Conservation (phyloP, 2,329 filamentous ascomycete genomes). For the Paecilomyces fulvus region DNA sequence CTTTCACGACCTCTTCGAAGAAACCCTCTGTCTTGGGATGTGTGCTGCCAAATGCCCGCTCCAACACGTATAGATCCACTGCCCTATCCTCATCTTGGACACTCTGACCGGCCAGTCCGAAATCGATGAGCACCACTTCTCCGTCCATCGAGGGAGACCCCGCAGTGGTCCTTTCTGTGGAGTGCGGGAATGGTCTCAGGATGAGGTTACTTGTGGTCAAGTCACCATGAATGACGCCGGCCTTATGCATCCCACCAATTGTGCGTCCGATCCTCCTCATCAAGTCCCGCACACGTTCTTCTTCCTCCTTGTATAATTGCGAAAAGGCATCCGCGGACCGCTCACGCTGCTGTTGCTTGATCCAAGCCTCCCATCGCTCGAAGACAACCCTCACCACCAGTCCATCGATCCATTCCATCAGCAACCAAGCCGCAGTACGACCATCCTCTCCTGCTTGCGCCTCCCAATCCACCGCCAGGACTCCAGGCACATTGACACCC, state of each 20-base stretch:
- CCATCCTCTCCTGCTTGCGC: constrained; percentile 45
- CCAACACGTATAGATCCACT: constrained; percentile 91
- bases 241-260: constrained; percentile 67
- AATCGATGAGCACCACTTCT: constrained; percentile 85
- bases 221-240: constrained; percentile 90
- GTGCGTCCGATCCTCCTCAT: constrained; percentile 63
- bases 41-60: constrained; percentile 88
- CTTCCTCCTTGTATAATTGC: constrained; percentile 30
- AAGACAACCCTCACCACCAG: constrained; percentile 60
- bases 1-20: constrained; percentile 64
- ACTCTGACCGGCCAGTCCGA: constrained; percentile 78
- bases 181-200: constrained; percentile 44
- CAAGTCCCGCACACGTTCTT: constrained; percentile 49
- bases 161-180: constrained; percentile 10
- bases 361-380: constrained; percentile 56
- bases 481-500: constrained; percentile 71
- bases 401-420: constrained; percentile 79
- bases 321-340: constrained; percentile 13
- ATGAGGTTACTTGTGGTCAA: constrained; percentile 97
- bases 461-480: constrained; percentile 62
- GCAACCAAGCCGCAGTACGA: constrained; percentile 67
- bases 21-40: constrained; percentile 76
- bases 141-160: constrained; percentile 44
- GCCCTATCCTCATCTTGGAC: constrained; percentile 84
- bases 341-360: constrained; percentile 21